A percentile compares a stretch with the other conserved stretches of the same genome.
Evolutionary conservation across 345 rosid species (phyloP).

Genomic region (Lenwebbia sp.): DNA sequence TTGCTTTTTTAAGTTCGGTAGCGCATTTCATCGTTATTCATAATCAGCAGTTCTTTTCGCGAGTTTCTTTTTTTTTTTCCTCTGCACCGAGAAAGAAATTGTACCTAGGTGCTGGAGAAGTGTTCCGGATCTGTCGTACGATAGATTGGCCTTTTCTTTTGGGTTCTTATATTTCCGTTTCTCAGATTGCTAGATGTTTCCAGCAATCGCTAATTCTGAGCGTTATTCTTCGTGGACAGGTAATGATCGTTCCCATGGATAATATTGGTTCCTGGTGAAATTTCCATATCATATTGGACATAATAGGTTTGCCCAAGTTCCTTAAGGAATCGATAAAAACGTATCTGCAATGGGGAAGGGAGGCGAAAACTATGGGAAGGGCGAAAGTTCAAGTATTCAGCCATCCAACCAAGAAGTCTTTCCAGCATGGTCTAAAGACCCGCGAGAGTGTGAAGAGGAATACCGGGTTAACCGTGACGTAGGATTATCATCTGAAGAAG

Average conservation of each 20-base stretch:
- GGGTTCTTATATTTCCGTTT: not conserved
- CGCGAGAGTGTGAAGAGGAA: slow-evolving; percentile 45
- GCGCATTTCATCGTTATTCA: not conserved
- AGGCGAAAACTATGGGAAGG: slow-evolving; percentile 34
- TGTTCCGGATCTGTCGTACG: not conserved
- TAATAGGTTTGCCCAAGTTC: not conserved
- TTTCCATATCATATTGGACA: not conserved
- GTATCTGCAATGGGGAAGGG: slow-evolving; percentile 50
- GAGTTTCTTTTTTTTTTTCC: not conserved
- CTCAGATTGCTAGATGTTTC: not conserved
- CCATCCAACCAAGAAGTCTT: slow-evolving; percentile 14
- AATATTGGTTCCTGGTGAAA: not conserved
- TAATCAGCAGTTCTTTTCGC: not conserved
- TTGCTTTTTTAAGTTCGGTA: not conserved
- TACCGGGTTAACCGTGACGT: slow-evolving; percentile 25
- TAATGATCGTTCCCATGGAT: not conserved
- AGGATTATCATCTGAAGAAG: slow-evolving; percentile 51
- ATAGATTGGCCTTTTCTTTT: not conserved
- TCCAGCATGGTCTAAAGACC: slow-evolving; percentile 71
- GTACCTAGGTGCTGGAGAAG: not conserved
- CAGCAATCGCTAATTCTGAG: not conserved
- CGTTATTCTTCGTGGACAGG: not conserved
- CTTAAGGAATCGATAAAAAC: not conserved
- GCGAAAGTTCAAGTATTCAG: slow-evolving; percentile 4
- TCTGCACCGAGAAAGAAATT: not conserved